Evolutionary conservation across 1,139 yeast species (phyloP), one percentile per base, ranked within the genome.

Genomic region (Pichia norvegensis): DNA sequence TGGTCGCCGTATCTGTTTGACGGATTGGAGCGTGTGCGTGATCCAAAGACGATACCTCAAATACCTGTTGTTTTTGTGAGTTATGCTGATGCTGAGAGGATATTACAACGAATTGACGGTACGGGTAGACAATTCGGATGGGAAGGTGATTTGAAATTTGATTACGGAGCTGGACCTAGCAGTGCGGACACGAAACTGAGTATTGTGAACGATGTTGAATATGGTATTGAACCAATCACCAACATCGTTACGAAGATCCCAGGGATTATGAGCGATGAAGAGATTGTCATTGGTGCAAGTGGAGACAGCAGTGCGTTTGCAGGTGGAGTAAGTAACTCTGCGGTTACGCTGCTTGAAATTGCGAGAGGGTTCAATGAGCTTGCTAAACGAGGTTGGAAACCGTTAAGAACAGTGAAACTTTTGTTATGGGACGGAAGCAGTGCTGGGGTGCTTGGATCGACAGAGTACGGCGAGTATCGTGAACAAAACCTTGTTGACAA

Each of bases 401-500:
- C 81, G 4, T 57, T 74, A 45, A 61, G 81, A 45, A 73, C 78
- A 0, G 71, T 77, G n/a, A 69, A 67, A 46, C 57, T 75, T 23
- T 66, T 71, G 0, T 68, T 73, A 29, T 76, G 78, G 78, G 81
- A 76, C 58, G 79, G 74, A 8, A 69, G 68, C 17, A 71, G 69
- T 42, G 64, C 64, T 35, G 78, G 74, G 0, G 55, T 63, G 53
- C 41, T 75, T 9, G 81, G 80, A 1, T 69, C 77, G 0, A 71
- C 76, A 0, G 78, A 73, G 51, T 72, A 60, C 55, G 76, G 69
- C 7, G 75, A 74, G 49, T 66, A 68, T 35, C 62, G 68, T 48
- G 48, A 58, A 2, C 56, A 54, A 5, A 52, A 53, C 8, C 52
- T 73, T 29, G 54, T 58, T 33, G 61, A 58, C 22, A 65, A 66